Base-by-base conservation (phyloP, 208 protist genomes). In the Eutreptiella sp. region DNA sequence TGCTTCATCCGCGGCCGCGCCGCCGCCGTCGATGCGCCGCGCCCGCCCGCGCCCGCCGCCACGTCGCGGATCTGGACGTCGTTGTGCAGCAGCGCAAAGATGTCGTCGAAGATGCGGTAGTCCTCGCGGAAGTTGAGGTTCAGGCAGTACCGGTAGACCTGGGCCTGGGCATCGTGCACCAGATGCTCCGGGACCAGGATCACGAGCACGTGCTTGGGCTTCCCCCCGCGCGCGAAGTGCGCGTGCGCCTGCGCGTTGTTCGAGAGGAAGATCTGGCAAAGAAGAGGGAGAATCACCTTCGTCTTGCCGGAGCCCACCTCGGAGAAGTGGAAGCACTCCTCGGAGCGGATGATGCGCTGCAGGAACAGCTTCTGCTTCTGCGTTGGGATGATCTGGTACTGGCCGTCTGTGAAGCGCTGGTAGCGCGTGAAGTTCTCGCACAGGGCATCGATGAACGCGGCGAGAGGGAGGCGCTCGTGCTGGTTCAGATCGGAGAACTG, bases 51-150 rank as follows among this genome's bases (percentile, higher is more conserved):
- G 21, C 19, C 26, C 3, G 35, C 31, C 9, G 28, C 27, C n/a
- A n/a, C 19, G 36, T 4, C 31, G 47, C 4, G 19, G 29, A 59
- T 26, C 19, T 60, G 53, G 23, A 60, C 53, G 28, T 60, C 38
- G 7, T 59, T 38, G 53, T 60, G 53, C 4, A 60, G 38, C 2
- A 60, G 53, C 38, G 53, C 53, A 28, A 60, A 47, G 5, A 60
- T 60, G 53, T 60, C 53, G 53, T 60, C 53, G 53, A 48, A 60
- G 3, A 60, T 32, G 53, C 53, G 53, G 53, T 60, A 60, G 31
- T 60, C 53, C 2, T 60, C 38, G 38, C 38, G 34, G 53, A 60
- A 60, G 53, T 60, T 60, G 38, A 60, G 53, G 26, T 45, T 47
- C 27, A 60, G 53, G 53, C 53, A 60, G 53, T 60, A 60, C 11